Percentiles rank a stretch among this genome's conserved stretches.
Evolutionary conservation across 257 asterid species (phyloP).

Genomic region (Haberlea rhodopensis): DNA sequence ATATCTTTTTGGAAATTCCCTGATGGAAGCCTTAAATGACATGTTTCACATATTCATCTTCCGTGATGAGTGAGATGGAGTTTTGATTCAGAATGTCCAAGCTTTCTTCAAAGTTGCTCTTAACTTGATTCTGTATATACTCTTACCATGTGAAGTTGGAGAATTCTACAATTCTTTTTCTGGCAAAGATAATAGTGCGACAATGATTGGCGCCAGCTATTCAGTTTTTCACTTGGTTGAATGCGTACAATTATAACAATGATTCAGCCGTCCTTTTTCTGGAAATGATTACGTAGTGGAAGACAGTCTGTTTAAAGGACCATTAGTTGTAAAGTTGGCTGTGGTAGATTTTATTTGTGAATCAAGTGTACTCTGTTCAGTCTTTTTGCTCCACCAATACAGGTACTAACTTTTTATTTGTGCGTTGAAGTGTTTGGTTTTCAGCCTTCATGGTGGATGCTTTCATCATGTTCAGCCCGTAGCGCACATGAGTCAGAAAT

Average conservation of each 20-base stretch:
- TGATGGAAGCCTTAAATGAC: too few relatives aligned
- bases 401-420: not conserved
- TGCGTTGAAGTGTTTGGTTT: not conserved
- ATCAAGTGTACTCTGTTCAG: not conserved
- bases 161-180: too few relatives aligned
- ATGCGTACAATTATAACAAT: not conserved
- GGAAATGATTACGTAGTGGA: not conserved
- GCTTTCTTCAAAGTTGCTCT: too few relatives aligned
- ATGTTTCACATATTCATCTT: too few relatives aligned
- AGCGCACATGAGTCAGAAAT: not conserved
- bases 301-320: not conserved
- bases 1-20: too few relatives aligned
- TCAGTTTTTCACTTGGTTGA: not conserved
- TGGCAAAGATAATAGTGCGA: not conserved
- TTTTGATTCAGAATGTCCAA: too few relatives aligned
- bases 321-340: not conserved
- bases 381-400: not conserved
- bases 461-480: not conserved
- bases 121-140: not conserved
- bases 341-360: not conserved
- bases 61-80: too few relatives aligned
- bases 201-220: not conserved
- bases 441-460: not conserved
- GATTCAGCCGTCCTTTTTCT: not conserved
- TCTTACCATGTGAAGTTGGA: too few relatives aligned